phyloP scores from a whole-genome alignment of 1,284 basidiomycete genomes.

The Psilocybe mexicana region DNA sequence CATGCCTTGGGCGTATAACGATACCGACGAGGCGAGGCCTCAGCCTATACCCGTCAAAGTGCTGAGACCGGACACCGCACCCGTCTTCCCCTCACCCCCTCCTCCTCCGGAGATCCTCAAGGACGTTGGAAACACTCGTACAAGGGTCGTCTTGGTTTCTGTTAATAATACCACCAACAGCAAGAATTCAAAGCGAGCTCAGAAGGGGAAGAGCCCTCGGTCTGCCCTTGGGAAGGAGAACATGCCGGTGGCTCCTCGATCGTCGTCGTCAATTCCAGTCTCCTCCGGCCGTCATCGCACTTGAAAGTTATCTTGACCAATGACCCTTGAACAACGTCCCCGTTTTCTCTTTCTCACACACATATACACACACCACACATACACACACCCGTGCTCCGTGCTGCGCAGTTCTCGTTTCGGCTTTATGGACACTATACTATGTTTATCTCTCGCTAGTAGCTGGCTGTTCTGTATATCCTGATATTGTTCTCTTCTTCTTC shows the following conservation, averaged over 20 bases:
- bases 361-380: too few species aligned
- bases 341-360: too few species aligned
- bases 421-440: constrained; percentile 4
- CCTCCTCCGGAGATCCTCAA: background rate
- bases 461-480: background rate
- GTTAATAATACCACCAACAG: background rate
- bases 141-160: constrained; percentile 1
- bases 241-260: background rate
- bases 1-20: constrained; percentile 22
- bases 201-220: constrained; percentile 10
- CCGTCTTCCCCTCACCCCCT: background rate
- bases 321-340: background rate
- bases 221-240: constrained; percentile 19
- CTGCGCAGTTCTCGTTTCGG: background rate
- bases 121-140: constrained; percentile 12
- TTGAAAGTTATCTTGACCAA: background rate
- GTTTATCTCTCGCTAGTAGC: too few species aligned
- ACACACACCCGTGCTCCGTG: background rate
- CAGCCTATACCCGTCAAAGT: constrained; percentile 16
- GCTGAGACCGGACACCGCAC: constrained; percentile 2
- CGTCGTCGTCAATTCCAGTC: background rate
- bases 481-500: background rate
- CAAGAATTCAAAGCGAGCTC: background rate
- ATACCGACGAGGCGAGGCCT: constrained; percentile 3
- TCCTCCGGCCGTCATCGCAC: constrained; percentile 1